A percentile compares a stretch with the other conserved stretches of the same genome.
Evolutionary conservation across 495 filamentous ascomycete species (phyloP).

Genomic region (Hypoxylon lienhwacheense): DNA sequence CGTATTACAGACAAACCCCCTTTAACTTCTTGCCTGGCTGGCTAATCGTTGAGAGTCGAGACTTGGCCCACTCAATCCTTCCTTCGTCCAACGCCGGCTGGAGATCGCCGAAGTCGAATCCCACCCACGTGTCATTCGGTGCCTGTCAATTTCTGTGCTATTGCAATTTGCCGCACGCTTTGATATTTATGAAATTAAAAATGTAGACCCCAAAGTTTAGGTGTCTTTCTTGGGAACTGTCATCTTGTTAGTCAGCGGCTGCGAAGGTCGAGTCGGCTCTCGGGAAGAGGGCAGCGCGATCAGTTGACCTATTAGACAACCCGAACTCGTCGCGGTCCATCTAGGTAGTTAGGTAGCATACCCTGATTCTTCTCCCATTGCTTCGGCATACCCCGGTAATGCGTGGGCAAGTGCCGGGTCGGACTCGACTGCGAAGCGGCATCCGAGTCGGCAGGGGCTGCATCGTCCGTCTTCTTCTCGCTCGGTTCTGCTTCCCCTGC

Average conservation of each 20-base stretch:
- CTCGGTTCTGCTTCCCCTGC: conserved; percentile 9
- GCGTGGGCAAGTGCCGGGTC: conserved; percentile 21
- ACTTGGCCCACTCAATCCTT: no score
- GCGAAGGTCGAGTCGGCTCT: no score
- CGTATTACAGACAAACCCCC: no score
- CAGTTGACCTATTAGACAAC: no score
- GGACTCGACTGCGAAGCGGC: conserved; percentile 16
- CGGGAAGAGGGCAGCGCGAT: no score
- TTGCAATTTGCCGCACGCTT: no score
- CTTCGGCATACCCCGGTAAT: conserved; percentile 37
- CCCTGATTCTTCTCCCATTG: conserved; percentile 41
- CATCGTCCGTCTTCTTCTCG: conserved; percentile 29
- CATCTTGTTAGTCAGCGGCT: conserved; percentile 5
- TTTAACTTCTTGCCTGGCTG: no score
- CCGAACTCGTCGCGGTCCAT: not conserved
- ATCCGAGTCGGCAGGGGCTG: conserved; percentile 13
- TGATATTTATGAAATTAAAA: not conserved
- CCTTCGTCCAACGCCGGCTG: no score
- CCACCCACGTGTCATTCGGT: not conserved
- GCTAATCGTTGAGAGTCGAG: no score
- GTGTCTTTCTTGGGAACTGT: conserved; percentile 34
- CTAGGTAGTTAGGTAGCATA: conserved; percentile 10
- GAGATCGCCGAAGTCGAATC: no score
- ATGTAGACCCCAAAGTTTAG: not conserved
- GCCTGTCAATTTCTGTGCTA: not conserved